These are phyloP conservation scores for Drechmeria coniospora DNA, from an alignment of 2,329 filamentous ascomycete genomes.

Conservation along the genomic window DNA sequence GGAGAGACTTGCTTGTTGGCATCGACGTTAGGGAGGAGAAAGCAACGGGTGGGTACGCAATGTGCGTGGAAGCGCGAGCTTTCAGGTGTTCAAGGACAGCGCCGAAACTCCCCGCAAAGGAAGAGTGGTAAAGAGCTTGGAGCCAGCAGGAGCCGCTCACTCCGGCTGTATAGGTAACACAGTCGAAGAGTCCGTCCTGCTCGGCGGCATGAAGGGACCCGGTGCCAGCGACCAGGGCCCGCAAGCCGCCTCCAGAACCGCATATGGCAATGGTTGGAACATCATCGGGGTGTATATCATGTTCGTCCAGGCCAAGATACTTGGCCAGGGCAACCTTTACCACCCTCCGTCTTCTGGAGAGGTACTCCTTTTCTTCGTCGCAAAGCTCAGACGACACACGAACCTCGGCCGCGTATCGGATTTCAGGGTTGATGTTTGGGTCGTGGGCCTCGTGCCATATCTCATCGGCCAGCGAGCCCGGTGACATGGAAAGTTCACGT, in stretches of 20 bases:
- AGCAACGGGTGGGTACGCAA: conserved; percentile 79
- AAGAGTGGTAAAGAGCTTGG: conserved; percentile 65
- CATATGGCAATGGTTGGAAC: conserved; percentile 88
- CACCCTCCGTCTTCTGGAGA: conserved; percentile 50
- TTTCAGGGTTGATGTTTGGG: conserved; percentile 71
- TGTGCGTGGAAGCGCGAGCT: conserved; percentile 68
- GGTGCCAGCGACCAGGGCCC: conserved; percentile 79
- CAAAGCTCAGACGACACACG: conserved; percentile 72
- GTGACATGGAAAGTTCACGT: conserved; percentile 70
- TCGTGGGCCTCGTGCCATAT: conserved; percentile 90
- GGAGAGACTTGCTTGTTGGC: conserved; percentile 82
- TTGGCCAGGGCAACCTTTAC: conserved; percentile 60
- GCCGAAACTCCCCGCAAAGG: conserved; percentile 54
- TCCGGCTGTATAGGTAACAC: conserved; percentile 84
- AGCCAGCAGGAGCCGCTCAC: conserved; percentile 96
- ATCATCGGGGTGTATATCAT: conserved; percentile 81
- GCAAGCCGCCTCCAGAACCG: conserved; percentile 79
- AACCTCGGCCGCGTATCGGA: conserved; percentile 65
- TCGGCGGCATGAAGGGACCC: conserved; percentile 74
- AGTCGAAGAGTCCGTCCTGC: conserved; percentile 83
- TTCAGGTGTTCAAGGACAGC: conserved; percentile 75
- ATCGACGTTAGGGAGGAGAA: conserved; percentile 69
- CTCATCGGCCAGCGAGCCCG: conserved; percentile 77
- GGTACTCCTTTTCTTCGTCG: conserved; percentile 64
- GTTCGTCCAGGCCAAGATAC: conserved; percentile 65